Percentiles rank a stretch among this genome's conserved stretches.
These are phyloP conservation scores for Talaromyces pinophilus DNA, from an alignment of 2,329 filamentous ascomycete genomes.

Conservation along the genomic window DNA sequence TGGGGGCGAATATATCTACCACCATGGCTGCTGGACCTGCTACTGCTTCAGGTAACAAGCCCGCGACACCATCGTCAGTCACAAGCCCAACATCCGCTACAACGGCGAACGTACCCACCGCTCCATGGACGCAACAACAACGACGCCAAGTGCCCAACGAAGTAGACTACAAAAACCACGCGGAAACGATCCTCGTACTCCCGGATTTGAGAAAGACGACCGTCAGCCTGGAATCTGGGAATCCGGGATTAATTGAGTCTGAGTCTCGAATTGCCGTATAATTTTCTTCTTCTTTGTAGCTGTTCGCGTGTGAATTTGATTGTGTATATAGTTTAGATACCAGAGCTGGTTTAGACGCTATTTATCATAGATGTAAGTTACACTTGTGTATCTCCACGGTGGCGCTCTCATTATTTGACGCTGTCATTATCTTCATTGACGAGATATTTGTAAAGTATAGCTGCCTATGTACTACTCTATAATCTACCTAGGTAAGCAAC, in stretches of 20 bases:
- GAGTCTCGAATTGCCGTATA: constrained; percentile 19
- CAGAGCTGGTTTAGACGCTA: background rate
- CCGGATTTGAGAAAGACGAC: constrained; percentile 71
- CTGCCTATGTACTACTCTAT: too few species aligned
- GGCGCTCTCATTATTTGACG: too few species aligned
- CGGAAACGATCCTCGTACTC: constrained; percentile 74
- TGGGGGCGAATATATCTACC: constrained; percentile 22
- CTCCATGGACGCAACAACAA: constrained; percentile 27
- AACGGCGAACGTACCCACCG: constrained; percentile 17
- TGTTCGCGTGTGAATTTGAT: background rate
- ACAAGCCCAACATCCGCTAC: constrained; percentile 13
- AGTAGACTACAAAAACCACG: constrained; percentile 75
- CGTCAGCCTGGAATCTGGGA: constrained; percentile 48
- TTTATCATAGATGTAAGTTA: background rate
- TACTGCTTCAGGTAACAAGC: background rate
- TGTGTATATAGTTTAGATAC: constrained; percentile 11
- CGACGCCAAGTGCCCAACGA: constrained; percentile 62
- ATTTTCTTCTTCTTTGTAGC: background rate
- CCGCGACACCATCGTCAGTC: background rate
- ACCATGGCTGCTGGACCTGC: constrained; percentile 24
- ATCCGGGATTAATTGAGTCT: constrained; percentile 23
- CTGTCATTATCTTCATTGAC: too few species aligned
- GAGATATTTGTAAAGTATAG: too few species aligned
- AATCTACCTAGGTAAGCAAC: too few species aligned
- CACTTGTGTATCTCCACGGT: too few species aligned